Base-by-base conservation (phyloP, 2,329 filamentous ascomycete genomes). In the Decorospora gaudefroyi region DNA sequence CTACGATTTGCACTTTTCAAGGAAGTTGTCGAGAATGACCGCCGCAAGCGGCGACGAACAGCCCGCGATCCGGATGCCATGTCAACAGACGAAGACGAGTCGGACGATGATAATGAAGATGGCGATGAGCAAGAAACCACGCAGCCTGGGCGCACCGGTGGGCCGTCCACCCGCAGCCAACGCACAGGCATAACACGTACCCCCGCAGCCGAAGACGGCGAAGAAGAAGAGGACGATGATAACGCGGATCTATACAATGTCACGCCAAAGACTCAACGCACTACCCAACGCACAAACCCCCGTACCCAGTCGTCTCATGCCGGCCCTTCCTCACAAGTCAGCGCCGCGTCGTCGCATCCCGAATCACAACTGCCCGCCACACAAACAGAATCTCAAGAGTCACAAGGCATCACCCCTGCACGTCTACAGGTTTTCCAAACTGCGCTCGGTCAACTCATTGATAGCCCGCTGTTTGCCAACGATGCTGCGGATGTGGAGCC, bases 1-100 rank as follows among this genome's bases (percentile, higher is more conserved):
- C 75, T 99, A 21, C 83, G 93, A 12, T 99, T 96, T 65, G 95
- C 93, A 2, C 79, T 99, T 23, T 99, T 99, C 80, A 97, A 97
- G 70, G 93, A 99, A 74, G 85, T 99, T 0, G 79, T 96, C 3
- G 79, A 83, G 56, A 78, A 82, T 53, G 85, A 90, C 68, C 88
- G 90, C 45, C 82, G 85, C 58, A 93, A 92, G 77, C 87, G 93
- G 72, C 83, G 91, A 60, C 85, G 89, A 71, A 86, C 88, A 59
- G 86, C 81, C 4, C 77, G 79, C 19, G 77, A 78, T 22, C 75
- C 80, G 11, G 81, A 80, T 35, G 73, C 71, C 10, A 75, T 77
- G 72, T 76, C 74, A 5, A 67, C 84, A 64, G 65, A 84, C 15
- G 82, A 80, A 26, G 80, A 81, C 7, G 80, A 80, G 13, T 79